Percentiles rank a stretch among this genome's conserved stretches.
phyloP scores from a whole-genome alignment of 148 eudicot species.

The Cornus controversa region DNA sequence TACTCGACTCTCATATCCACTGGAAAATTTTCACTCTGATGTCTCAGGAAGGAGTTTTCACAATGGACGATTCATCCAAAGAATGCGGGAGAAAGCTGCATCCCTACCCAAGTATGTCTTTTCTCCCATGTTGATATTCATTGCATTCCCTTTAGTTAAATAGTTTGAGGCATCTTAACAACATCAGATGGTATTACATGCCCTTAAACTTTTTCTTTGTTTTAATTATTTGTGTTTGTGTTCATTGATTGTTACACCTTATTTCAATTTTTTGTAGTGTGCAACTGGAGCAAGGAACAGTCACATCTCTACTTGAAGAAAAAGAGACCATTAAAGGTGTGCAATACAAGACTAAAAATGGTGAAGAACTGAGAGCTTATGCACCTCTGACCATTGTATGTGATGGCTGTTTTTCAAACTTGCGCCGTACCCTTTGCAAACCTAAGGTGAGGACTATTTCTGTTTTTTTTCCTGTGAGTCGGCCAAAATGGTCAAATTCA shows the following conservation, averaged over 20 bases:
- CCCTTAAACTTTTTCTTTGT: background rate
- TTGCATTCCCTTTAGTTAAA: background rate
- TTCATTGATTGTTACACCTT: background rate
- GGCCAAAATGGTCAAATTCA: background rate
- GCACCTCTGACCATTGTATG: slow-evolving; percentile 26
- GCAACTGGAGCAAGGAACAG: slow-evolving; percentile 53
- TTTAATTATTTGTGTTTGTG: background rate
- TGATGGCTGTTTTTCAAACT: slow-evolving; percentile 61
- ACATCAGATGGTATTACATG: background rate
- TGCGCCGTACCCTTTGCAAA: slow-evolving; percentile 31
- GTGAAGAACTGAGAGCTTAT: slow-evolving; percentile 15
- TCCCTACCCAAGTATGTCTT: slow-evolving; percentile 19
- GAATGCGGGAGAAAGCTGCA: slow-evolving; percentile 30
- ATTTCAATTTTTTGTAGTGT: slow-evolving; percentile 38
- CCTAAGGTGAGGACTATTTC: slow-evolving; percentile 24
- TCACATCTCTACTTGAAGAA: slow-evolving; percentile 24
- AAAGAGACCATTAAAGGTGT: slow-evolving; percentile 14
- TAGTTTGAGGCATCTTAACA: background rate
- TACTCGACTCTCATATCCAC: slow-evolving; percentile 25
- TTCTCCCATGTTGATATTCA: background rate
- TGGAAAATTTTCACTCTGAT: slow-evolving; percentile 28
- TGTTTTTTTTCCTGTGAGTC: background rate
- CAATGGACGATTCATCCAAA: slow-evolving; percentile 30
- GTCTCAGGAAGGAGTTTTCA: slow-evolving; percentile 32
- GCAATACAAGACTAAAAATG: slow-evolving; percentile 20